Percentiles rank a stretch among this genome's conserved stretches.
These are phyloP conservation scores for Spathaspora passalidarum DNA, from an alignment of 805 yeast genomes.

Conservation along the genomic window DNA sequence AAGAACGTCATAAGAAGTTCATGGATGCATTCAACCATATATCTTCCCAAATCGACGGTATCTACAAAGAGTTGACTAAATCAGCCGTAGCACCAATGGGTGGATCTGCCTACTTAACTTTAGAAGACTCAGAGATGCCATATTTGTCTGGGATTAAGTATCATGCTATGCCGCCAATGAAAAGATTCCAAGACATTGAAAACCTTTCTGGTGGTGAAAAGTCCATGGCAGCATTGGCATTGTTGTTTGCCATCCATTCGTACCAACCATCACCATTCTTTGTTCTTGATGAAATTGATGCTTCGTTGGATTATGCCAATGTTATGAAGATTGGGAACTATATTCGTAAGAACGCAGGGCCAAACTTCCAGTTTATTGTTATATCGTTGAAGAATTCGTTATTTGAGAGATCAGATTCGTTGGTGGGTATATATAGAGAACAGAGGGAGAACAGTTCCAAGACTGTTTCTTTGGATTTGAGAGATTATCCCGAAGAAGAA, in stretches of 20 bases:
- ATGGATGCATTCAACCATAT: conserved; percentile 76
- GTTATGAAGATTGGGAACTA: conserved; percentile 86
- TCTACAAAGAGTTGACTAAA: conserved; percentile 84
- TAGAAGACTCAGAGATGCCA: conserved; percentile 90
- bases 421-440: conserved; percentile 90
- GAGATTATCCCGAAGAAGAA: conserved; percentile 49
- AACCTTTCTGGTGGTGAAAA: conserved; percentile 95
- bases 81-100: conserved; percentile 72
- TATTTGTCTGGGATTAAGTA: conserved; percentile 78
- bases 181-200: conserved; percentile 89
- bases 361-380: conserved; percentile 85
- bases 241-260: conserved; percentile 86
- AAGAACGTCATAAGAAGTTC: conserved; percentile 59
- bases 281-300: conserved; percentile 96
- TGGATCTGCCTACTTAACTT: conserved; percentile 86
- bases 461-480: conserved; percentile 70
- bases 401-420: conserved; percentile 83
- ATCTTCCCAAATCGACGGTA: conserved; percentile 63
- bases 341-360: conserved; percentile 70
- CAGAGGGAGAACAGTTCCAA: conserved; percentile 69
- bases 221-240: conserved; percentile 92
- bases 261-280: conserved; percentile 93
- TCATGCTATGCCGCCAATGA: conserved; percentile 96
- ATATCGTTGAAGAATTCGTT: conserved; percentile 85
- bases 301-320: conserved; percentile 89